phyloP scores from a whole-genome alignment of 129 eudicot species.

The Erigeron canadensis region DNA sequence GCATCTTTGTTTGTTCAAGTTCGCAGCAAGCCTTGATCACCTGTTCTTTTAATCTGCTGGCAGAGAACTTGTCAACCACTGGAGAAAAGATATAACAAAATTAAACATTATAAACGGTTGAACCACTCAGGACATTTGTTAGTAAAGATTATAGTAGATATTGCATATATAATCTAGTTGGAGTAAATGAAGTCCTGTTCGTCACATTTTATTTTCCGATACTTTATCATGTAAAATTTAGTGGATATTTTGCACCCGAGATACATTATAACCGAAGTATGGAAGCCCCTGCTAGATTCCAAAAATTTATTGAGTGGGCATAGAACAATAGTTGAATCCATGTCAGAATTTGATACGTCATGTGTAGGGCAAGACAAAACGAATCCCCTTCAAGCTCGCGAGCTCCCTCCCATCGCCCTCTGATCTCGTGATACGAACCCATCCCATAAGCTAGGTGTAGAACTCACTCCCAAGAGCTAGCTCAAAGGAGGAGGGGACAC shows the following conservation, averaged over 20 bases:
- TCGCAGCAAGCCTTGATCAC: conserved; percentile 50
- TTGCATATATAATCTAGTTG: background rate
- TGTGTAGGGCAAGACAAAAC: background rate
- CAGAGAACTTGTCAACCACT: conserved; percentile 53
- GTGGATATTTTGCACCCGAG: background rate
- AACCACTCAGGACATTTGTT: background rate
- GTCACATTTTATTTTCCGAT: conserved; percentile 8
- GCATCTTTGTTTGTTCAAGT: conserved; percentile 50
- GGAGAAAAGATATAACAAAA: conserved; percentile 23
- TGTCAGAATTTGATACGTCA: background rate
- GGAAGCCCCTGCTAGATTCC: background rate
- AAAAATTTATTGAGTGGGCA: background rate
- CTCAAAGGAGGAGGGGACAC: no score
- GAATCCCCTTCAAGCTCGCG: background rate
- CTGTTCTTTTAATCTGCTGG: conserved; percentile 46
- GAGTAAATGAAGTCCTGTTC: background rate
- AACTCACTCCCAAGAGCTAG: no score
- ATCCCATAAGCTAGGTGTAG: no score
- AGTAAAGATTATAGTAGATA: background rate
- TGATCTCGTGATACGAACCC: no score
- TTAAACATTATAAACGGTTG: background rate
- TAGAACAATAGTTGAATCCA: background rate
- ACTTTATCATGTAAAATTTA: background rate
- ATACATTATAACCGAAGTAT: conserved; percentile 5
- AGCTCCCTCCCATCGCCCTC: no score